Percentiles rank a stretch among this genome's conserved stretches.
Conservation (phyloP, 202 grass and related monocot species). For the Alloteropsis angusta region DNA sequence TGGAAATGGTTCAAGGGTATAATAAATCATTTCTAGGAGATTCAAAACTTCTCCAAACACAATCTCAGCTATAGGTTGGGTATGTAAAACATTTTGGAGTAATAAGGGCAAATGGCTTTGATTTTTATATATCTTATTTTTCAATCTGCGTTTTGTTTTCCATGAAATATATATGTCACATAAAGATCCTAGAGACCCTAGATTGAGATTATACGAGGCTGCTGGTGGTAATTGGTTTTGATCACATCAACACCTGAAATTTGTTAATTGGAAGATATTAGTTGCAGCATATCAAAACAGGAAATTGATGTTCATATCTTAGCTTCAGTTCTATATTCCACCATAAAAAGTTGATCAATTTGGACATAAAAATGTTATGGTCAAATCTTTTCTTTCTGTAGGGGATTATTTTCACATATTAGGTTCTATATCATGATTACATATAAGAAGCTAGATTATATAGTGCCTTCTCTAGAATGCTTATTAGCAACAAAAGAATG, state of each 20-base stretch:
- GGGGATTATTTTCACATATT: background rate
- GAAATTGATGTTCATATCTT: background rate
- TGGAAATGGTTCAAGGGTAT: background rate
- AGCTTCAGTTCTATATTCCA: background rate
- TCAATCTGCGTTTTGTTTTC: background rate
- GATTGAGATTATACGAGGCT: background rate
- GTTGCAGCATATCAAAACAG: background rate
- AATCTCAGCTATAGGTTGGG: background rate
- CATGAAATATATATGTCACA: background rate
- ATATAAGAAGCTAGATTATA: no score
- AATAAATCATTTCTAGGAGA: background rate
- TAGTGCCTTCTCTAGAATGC: background rate
- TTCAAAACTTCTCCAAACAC: background rate
- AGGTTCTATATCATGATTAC: background rate
- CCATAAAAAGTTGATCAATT: background rate
- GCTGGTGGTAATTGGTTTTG: background rate
- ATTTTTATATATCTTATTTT: background rate
- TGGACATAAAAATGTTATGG: background rate
- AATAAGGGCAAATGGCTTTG: background rate
- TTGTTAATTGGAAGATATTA: background rate
- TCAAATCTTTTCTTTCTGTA: background rate
- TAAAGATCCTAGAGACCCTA: background rate
- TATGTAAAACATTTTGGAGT: background rate
- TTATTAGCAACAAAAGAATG: background rate
- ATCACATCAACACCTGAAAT: background rate